A percentile compares a stretch with the other conserved stretches of the same genome.
Conservation (phyloP, 148 eudicot genomes). For the Gaultheria prostrata region DNA sequence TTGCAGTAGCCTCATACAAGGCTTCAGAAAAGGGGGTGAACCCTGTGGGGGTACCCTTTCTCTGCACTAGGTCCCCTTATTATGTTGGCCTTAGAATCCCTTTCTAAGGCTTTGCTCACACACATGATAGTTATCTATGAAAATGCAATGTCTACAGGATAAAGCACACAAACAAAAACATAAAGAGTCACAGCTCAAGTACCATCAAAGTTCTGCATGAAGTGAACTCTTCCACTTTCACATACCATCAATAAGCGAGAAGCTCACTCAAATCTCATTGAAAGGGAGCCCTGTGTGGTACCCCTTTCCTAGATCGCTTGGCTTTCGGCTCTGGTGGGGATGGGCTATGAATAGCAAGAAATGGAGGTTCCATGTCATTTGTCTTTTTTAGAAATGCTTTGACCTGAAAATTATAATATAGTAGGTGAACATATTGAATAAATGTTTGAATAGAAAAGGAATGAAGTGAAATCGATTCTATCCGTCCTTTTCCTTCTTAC, state of each 20-base stretch:
- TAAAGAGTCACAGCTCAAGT: neutral
- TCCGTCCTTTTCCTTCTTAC: conserved; percentile 21
- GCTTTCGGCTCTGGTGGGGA: conserved; percentile 6
- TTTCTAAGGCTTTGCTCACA: neutral
- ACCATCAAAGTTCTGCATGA: conserved; percentile 2
- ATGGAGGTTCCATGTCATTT: conserved; percentile 24
- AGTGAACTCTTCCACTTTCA: conserved; percentile 4
- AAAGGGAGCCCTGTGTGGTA: conserved; percentile 40
- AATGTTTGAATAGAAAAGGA: neutral
- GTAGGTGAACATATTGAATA: neutral
- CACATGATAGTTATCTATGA: neutral
- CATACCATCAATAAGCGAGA: conserved; percentile 1
- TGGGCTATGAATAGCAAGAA: conserved; percentile 21
- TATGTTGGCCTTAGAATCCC: neutral
- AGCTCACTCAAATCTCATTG: conserved; percentile 11
- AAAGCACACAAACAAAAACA: conserved; percentile 4
- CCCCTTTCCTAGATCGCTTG: conserved; percentile 44
- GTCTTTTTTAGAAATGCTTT: conserved; percentile 32
- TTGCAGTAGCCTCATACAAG: neutral
- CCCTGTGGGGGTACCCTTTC: neutral
- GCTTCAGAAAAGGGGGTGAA: neutral
- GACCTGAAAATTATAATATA: conserved; percentile 26
- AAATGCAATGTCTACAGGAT: neutral
- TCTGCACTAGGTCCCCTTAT: neutral
- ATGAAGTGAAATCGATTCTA: neutral